Percentiles rank a stretch among this genome's conserved stretches.
These are phyloP conservation scores for Colletotrichum sp. DNA, from an alignment of 2,329 filamentous ascomycete genomes.

Conservation along the genomic window DNA sequence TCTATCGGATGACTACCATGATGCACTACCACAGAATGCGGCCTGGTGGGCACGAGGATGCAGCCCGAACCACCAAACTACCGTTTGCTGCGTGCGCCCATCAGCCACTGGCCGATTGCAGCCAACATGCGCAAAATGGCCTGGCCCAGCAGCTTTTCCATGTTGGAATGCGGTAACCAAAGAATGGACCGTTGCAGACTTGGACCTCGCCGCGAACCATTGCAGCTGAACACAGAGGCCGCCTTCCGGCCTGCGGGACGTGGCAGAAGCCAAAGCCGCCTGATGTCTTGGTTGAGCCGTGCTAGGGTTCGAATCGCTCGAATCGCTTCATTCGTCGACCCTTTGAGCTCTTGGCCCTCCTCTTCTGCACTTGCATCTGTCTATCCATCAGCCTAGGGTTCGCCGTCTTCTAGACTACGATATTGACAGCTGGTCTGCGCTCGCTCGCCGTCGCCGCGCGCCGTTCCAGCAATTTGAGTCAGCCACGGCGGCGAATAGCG, in stretches of 20 bases:
- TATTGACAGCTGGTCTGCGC: constrained; percentile 4
- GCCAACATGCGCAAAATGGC: background rate
- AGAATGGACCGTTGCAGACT: constrained; percentile 19
- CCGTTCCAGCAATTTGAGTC: background rate
- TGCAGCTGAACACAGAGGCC: background rate
- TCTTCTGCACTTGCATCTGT: background rate
- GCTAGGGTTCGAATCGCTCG: background rate
- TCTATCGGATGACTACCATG: background rate
- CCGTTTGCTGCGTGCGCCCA: background rate
- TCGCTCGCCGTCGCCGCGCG: background rate
- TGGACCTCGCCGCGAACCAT: background rate
- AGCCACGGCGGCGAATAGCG: constrained; percentile 12
- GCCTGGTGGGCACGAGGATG: background rate
- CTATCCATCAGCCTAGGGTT: background rate
- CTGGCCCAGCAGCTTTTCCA: background rate
- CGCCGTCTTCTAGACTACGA: background rate
- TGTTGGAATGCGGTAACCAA: background rate
- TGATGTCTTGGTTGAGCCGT: background rate
- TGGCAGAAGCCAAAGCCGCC: background rate
- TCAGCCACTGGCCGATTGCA: background rate
- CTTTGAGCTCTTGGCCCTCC: background rate
- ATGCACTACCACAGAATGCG: background rate
- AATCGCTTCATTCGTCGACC: background rate
- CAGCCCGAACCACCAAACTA: background rate
- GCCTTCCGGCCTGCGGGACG: background rate